These are phyloP conservation scores for Diaporthe citrichinensis DNA, from an alignment of 2,329 filamentous ascomycete species.

Conservation along the genomic window DNA sequence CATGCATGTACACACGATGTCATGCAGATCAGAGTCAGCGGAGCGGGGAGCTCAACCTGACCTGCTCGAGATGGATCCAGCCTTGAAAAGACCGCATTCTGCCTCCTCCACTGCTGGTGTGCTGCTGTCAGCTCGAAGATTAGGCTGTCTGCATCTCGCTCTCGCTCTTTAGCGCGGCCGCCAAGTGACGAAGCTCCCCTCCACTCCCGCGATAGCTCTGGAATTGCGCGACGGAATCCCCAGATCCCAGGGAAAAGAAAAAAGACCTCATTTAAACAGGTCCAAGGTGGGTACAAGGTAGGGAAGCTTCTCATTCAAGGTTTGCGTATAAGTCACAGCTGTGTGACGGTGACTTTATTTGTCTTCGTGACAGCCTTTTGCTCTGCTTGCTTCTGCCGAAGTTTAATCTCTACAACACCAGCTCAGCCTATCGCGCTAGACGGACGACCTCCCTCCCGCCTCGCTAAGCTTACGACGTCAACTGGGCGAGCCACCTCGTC, in stretches of 20 bases:
- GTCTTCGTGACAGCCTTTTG: background rate
- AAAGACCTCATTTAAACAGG: background rate
- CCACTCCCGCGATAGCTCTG: constrained; percentile 18
- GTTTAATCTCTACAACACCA: background rate
- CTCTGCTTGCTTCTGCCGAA: background rate
- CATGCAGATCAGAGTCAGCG: constrained; percentile 23
- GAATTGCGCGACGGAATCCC: constrained; percentile 1
- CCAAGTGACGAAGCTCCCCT: constrained; percentile 8
- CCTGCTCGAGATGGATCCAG: background rate
- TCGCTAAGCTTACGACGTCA: background rate
- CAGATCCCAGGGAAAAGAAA: background rate
- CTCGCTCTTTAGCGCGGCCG: constrained; percentile 29
- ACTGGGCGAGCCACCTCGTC: background rate
- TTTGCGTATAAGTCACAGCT: constrained; percentile 24
- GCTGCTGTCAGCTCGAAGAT: constrained; percentile 7
- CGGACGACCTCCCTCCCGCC: background rate
- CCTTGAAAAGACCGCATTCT: constrained; percentile 14
- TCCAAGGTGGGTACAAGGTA: constrained; percentile 25
- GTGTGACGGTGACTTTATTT: background rate
- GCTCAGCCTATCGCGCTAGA: constrained; percentile 4
- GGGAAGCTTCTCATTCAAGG: constrained; percentile 13
- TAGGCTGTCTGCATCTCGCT: constrained; percentile 11
- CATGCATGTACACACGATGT: background rate
- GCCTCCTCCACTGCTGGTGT: background rate
- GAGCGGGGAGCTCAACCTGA: constrained; percentile 14